phyloP scores from a whole-genome alignment of 169 alveolate genomes.

The Prorocentrum cordatum region DNA sequence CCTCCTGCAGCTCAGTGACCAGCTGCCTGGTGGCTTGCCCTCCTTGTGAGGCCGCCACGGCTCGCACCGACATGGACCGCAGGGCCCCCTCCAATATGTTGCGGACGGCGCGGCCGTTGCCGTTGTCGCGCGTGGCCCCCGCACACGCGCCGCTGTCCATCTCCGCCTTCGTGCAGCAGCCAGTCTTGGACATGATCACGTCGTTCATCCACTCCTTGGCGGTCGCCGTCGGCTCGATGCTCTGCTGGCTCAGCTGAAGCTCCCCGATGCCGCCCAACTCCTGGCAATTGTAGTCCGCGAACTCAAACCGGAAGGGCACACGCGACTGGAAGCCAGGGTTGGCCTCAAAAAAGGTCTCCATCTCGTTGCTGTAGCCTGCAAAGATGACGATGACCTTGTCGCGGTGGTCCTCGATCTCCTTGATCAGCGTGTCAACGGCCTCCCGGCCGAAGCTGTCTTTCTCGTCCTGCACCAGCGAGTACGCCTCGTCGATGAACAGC shows the following conservation, averaged over 20 bases:
- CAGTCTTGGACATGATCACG: neutral
- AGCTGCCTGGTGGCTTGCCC: neutral
- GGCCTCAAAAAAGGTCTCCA: constrained; percentile 20
- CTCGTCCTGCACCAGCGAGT: neutral
- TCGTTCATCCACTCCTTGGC: neutral
- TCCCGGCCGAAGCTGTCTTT: constrained; percentile 27
- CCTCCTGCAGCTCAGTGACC: constrained; percentile 4
- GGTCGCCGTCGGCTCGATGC: neutral
- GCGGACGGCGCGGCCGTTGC: constrained; percentile 61
- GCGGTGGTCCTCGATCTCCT: constrained; percentile 37
- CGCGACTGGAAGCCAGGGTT: constrained; percentile 44
- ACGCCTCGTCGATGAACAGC: constrained; percentile 4
- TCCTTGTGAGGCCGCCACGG: neutral
- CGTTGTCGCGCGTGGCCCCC: constrained; percentile 23
- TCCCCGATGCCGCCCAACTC: constrained; percentile 19
- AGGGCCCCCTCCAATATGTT: constrained; percentile 14
- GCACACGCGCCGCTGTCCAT: neutral
- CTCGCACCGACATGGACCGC: neutral
- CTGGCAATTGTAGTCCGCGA: constrained; percentile 36
- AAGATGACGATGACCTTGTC: constrained; percentile 25
- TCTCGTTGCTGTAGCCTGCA: constrained; percentile 38
- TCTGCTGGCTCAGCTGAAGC: too few species aligned
- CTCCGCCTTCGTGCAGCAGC: constrained; percentile 13
- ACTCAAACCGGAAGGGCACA: constrained; percentile 32
- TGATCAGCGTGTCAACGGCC: constrained; percentile 47